Conservation (phyloP, 768 basidiomycete species). For the Postia placenta region DNA sequence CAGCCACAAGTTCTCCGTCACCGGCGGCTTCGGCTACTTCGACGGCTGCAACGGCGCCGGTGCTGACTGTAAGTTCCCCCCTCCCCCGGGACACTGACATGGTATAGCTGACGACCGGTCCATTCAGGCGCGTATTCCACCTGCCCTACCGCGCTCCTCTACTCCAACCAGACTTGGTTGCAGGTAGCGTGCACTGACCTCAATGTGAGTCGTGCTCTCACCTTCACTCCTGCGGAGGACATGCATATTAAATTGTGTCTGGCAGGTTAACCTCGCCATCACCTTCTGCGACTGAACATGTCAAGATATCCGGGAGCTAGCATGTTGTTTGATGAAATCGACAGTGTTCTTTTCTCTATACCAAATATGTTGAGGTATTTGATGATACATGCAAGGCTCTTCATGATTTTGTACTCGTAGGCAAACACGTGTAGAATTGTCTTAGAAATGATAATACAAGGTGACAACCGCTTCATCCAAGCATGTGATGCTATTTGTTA, state of each 20-base stretch:
- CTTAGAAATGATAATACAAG: too few species aligned
- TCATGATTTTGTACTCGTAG: too few species aligned
- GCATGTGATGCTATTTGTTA: too few species aligned
- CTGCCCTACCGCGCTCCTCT: slow-evolving; percentile 33
- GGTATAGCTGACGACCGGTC: not conserved
- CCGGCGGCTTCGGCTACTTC: slow-evolving; percentile 37
- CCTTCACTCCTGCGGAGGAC: not conserved
- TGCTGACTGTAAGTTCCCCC: slow-evolving; percentile 31
- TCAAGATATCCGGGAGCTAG: not conserved
- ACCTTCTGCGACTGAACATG: slow-evolving; percentile 26
- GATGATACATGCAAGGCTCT: too few species aligned
- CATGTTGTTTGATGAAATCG: not conserved
- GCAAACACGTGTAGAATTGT: too few species aligned
- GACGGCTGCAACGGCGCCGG: slow-evolving; percentile 38
- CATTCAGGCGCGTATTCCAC: slow-evolving; percentile 27
- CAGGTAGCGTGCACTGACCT: slow-evolving; percentile 33
- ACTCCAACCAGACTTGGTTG: slow-evolving; percentile 28
- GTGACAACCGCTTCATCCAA: too few species aligned
- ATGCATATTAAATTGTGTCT: not conserved
- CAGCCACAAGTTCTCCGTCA: slow-evolving; percentile 35
- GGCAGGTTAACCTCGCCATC: slow-evolving; percentile 30
- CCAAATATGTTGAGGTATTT: not conserved
- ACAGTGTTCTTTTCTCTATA: not conserved
- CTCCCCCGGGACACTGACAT: not conserved
- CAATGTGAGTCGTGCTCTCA: slow-evolving; percentile 24